Conservation (phyloP, 2,329 filamentous ascomycete genomes). For the Diaporthe citrichinensis region DNA sequence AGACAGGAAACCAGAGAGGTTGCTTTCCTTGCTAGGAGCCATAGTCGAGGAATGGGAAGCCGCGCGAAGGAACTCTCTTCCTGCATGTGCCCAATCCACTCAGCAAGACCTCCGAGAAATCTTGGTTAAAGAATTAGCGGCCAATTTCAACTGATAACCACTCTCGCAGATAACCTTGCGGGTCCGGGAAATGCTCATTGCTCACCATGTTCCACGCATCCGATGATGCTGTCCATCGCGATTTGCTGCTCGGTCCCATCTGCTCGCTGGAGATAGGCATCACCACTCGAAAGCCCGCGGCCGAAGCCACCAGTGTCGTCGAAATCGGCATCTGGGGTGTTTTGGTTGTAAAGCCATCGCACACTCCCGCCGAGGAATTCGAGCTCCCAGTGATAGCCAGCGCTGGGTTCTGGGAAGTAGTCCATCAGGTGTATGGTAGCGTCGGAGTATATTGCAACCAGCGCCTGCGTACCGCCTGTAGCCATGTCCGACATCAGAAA, state of each 20-base stretch:
- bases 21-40: too few relatives aligned
- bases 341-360: neutral
- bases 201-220: neutral
- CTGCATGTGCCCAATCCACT: too few relatives aligned
- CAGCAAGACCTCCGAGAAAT: too few relatives aligned
- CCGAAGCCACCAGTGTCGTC: neutral
- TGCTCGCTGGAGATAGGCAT: neutral
- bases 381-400: neutral
- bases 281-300: neutral
- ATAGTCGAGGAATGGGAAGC: too few relatives aligned
- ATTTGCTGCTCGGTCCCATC: neutral
- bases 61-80: too few relatives aligned
- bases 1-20: too few relatives aligned
- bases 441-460: neutral
- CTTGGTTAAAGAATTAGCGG: too few relatives aligned
- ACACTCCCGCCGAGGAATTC: neutral
- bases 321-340: neutral
- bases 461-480: accelerated
- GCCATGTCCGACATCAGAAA: neutral
- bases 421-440: neutral
- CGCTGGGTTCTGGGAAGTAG: neutral
- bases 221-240: neutral
- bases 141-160: too few relatives aligned
- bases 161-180: neutral
- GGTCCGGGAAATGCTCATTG: neutral